These are phyloP conservation scores for Allantophomopsis lycopodina DNA, from an alignment of 2,329 filamentous ascomycete genomes.

Conservation along the genomic window DNA sequence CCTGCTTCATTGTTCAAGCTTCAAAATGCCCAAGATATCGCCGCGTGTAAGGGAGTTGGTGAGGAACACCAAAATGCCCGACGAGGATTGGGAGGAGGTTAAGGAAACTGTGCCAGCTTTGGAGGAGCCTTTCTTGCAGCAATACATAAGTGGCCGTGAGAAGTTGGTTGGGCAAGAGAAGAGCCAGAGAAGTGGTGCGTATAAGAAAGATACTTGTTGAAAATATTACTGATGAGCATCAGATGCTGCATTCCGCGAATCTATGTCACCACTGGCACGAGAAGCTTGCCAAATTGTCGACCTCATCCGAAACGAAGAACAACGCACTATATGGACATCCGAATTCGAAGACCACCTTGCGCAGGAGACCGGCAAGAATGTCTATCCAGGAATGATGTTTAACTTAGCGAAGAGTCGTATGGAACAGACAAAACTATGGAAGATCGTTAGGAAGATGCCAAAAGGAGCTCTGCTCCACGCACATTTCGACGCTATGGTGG, in stretches of 20 bases:
- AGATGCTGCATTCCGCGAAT: slow-evolving; percentile 59
- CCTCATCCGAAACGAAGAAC: slow-evolving; percentile 66
- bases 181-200: slow-evolving; percentile 64
- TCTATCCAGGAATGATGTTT: slow-evolving; percentile 92
- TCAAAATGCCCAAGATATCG: too few species aligned
- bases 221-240: not conserved
- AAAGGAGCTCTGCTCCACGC: slow-evolving; percentile 81
- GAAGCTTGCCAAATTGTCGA: slow-evolving; percentile 71
- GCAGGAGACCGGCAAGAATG: slow-evolving; percentile 42
- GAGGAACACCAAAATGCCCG: slow-evolving; percentile 13
- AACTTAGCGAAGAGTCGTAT: slow-evolving; percentile 72
- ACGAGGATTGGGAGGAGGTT: slow-evolving; percentile 46
- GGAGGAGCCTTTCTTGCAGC: slow-evolving; percentile 65
- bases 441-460: slow-evolving; percentile 73
- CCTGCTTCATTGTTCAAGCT: too few species aligned
- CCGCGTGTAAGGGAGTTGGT: not conserved
- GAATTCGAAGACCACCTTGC: slow-evolving; percentile 58
- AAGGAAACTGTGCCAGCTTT: slow-evolving; percentile 38
- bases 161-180: slow-evolving; percentile 71
- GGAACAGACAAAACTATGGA: slow-evolving; percentile 74
- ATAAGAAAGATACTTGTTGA: not conserved
- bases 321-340: slow-evolving; percentile 61
- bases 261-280: slow-evolving; percentile 64
- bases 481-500: slow-evolving; percentile 83
- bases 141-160: slow-evolving; percentile 66